Conservation (phyloP, 257 asterid genomes). For the Salvia splendens region DNA sequence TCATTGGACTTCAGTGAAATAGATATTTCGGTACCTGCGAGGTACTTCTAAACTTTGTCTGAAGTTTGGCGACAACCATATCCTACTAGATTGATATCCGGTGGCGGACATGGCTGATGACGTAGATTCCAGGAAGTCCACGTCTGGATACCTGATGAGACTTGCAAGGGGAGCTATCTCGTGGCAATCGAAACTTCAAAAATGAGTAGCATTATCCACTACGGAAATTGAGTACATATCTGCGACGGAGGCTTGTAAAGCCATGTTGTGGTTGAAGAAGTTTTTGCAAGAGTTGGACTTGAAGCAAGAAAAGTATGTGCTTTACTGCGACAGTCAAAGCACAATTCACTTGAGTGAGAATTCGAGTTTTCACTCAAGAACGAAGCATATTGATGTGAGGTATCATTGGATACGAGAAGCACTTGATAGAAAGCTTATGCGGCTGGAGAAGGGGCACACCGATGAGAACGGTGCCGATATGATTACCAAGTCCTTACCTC, state of each 20-base stretch:
- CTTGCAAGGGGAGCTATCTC: not conserved
- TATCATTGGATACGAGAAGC: not conserved
- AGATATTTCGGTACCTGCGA: no score
- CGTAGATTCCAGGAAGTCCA: no score
- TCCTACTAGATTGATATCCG: no score
- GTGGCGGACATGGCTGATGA: no score
- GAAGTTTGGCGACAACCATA: no score
- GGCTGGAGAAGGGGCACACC: not conserved
- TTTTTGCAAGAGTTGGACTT: not conserved
- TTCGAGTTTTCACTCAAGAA: no score
- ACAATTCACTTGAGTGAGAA: not conserved
- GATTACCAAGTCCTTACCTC: not conserved
- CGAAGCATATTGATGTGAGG: no score
- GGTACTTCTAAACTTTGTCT: no score
- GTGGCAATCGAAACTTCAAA: no score
- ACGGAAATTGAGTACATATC: no score
- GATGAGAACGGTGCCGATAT: not conserved
- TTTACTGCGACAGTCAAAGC: not conserved
- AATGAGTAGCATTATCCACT: no score
- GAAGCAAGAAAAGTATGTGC: not conserved
- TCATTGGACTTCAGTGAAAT: no score
- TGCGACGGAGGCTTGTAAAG: not conserved
- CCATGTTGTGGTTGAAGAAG: not conserved
- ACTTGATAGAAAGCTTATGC: not conserved
- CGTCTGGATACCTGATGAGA: not conserved